Conservation (phyloP, 2,329 filamentous ascomycete species). For the Penicillium freii region DNA sequence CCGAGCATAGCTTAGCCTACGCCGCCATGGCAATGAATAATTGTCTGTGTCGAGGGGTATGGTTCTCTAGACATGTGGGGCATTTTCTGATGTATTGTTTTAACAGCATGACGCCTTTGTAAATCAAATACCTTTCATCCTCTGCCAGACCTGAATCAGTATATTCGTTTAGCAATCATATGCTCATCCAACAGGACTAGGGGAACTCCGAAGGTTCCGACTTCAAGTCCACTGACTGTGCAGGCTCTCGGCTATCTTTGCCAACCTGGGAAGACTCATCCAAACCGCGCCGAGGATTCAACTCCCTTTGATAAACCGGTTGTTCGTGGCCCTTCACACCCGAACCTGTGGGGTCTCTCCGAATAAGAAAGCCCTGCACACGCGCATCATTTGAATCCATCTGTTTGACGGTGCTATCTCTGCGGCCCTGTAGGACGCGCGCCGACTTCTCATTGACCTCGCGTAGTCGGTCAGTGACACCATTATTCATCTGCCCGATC, state of each 20-base stretch:
- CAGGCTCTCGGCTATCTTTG: not conserved
- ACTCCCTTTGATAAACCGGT: slow-evolving; percentile 38
- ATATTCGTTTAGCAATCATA: not conserved
- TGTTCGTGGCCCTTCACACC: slow-evolving; percentile 47
- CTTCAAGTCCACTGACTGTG: not conserved
- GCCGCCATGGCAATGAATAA: no score
- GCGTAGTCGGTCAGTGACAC: slow-evolving; percentile 65
- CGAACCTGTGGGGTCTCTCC: slow-evolving; percentile 60
- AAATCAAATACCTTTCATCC: no score
- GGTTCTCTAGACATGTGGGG: no score
- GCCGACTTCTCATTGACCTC: slow-evolving; percentile 66
- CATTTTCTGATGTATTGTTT: no score
- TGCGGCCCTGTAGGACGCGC: slow-evolving; percentile 52
- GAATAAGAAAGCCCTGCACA: slow-evolving; percentile 73
- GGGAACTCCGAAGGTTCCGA: not conserved
- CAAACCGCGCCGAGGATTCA: slow-evolving; percentile 23
- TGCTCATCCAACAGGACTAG: not conserved
- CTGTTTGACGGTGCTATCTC: slow-evolving; percentile 51
- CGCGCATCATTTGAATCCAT: slow-evolving; percentile 56
- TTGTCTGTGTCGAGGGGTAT: no score
- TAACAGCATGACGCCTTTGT: no score
- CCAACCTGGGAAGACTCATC: not conserved
- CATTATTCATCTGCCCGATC: slow-evolving; percentile 61
- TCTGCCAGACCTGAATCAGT: no score
- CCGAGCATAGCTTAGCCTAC: no score